Evolutionary conservation across 768 basidiomycete genomes (phyloP), one percentile per base, ranked within the genome.

Genomic region (Boletellus ananiceps): DNA sequence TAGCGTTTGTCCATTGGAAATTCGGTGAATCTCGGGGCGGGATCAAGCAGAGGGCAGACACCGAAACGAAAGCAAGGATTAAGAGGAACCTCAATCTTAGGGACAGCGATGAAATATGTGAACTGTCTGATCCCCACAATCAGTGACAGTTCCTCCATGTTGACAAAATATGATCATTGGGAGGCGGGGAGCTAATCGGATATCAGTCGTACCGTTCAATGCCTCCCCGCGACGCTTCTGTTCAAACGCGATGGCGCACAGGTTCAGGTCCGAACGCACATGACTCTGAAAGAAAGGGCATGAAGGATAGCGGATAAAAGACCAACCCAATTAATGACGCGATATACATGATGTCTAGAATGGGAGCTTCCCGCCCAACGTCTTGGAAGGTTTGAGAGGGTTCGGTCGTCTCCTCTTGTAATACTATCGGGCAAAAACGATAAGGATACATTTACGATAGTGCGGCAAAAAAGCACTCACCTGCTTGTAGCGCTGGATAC

Each of bases 401-500:
- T 80, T 73, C 29, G 78, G 80, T 55, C 70, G 75, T 51, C 72
- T 74, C 69, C 52, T 58, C 54, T 66, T 67, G 59, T 69, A 43
- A 49, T 64, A 40, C 66, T 68, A 36, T n/a, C 7, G 12, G 18
- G 6, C 7, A 32, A 31, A 44, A 9, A 4, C 4, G 11, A 41
- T 58, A 36, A 60, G 43, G 8, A 38, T n/a, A 11, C 36, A 11
- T 21, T 41, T 33, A 39, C 5, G 11, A 36, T 32, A 40, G 36
- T 23, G 2, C 8, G 31, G 42, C 40, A 55, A 51, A 49, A 21
- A 33, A 33, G 13, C 3, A 74, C 81, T 51, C 58, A 81, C 88
- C 65, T 69, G 69, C 66, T 84, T 86, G 77, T 81, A 89, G 45
- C 75, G 77, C 51, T 67, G 68, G 55, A 90, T 74, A 54, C 87